Percentiles rank a stretch among this genome's conserved stretches.
phyloP scores from a whole-genome alignment of 495 filamentous ascomycete species.

The Letharia columbiana region DNA sequence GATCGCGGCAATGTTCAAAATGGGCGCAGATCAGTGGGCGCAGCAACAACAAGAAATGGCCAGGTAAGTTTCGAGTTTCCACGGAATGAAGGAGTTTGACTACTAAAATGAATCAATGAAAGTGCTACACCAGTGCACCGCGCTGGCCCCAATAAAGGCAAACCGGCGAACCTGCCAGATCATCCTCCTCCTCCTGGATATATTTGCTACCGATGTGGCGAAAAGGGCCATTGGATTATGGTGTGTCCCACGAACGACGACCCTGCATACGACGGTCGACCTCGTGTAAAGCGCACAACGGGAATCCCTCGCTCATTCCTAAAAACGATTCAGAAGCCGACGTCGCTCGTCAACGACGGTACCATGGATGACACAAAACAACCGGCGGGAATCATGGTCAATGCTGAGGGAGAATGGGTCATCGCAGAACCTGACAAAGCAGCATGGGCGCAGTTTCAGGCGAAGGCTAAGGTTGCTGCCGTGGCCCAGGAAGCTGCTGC shows the following conservation, averaged over 20 bases:
- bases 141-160: constrained; percentile 43
- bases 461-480: constrained; percentile 74
- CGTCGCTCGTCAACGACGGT: constrained; percentile 61
- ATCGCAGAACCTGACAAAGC: constrained; percentile 89
- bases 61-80: constrained; percentile 53
- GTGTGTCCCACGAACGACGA: constrained; percentile 95
- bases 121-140: constrained; percentile 59
- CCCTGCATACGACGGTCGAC: constrained; percentile 83
- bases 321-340: constrained; percentile 86
- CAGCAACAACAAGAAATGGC: constrained; percentile 87
- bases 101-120: constrained; percentile 18
- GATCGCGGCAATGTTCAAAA: constrained; percentile 79
- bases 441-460: constrained; percentile 93
- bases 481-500: constrained; percentile 61
- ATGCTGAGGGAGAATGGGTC: constrained; percentile 94
- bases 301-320: constrained; percentile 91
- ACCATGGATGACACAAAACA: constrained; percentile 67
- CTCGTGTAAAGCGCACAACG: constrained; percentile 87
- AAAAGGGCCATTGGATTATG: constrained; percentile 99
- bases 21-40: constrained; percentile 77
- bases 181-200: constrained; percentile 89
- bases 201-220: constrained; percentile 92
- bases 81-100: constrained; percentile 1
- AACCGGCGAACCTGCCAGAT: constrained; percentile 70
- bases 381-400: constrained; percentile 85